Evolutionary conservation across 768 basidiomycete genomes (phyloP), one percentile per base, ranked within the genome.

Genomic region (Pholiota molesta): DNA sequence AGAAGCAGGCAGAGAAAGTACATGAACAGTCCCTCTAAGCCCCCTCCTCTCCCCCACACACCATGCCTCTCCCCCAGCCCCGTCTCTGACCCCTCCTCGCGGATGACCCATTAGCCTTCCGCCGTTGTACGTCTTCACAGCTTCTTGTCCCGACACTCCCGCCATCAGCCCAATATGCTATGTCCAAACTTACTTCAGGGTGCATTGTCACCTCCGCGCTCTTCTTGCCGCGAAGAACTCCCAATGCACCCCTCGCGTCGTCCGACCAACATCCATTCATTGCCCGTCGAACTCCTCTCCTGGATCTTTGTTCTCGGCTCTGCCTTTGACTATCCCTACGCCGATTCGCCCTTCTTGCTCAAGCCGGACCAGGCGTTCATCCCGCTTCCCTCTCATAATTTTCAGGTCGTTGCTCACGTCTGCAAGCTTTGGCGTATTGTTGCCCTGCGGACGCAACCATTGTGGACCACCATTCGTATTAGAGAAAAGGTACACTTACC

Each of bases 251-350:
- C 56, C 39, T 60, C 44, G 21, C 44, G 59, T 58, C 70, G 68
- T 52, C 66, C 63, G 47, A 69, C 73, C 31, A 67, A 72, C 51
- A 75, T 86, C 57, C 74, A 82, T 67, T 67, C 75, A 5, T 78
- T 88, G 52, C 87, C 87, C 31, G 79, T 85, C 56, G 88, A 90
- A 65, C 76, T 89, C 55, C 75, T 90, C 59, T 74, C 82, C 19
- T 75, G 82, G 47, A 82, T 89, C 21, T 87, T 88, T 71, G 65
- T 79, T 59, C 74, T 86, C n/a, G 86, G 85, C 60, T 75, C 81
- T 47, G 72, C 71, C 31, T 76, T 75, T 57, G 78, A 81, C 59
- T 73, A 79, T 52, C 81, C 80, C 1, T 81, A 81, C 69, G 64
- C 71, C 23, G 73, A 74, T 45, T 80, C 81, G 1, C 83, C 83